Conservation (phyloP, 192 early-diverging fungal species). For the Coemansia sp. region DNA sequence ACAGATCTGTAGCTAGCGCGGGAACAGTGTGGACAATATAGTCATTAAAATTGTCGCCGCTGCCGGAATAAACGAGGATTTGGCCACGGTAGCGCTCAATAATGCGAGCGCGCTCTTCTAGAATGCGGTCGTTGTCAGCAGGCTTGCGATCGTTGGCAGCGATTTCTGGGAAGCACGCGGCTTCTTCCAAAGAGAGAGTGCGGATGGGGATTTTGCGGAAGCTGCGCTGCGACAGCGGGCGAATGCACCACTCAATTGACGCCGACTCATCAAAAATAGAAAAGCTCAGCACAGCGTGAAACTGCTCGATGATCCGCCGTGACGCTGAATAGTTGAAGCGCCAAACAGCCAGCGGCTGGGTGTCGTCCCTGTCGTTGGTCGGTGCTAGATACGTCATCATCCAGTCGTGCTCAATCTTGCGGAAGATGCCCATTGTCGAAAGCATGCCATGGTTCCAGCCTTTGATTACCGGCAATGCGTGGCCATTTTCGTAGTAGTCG, state of each 20-base stretch:
- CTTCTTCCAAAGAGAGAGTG: conserved; percentile 24
- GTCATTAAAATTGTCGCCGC: conserved; percentile 16
- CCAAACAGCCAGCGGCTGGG: conserved; percentile 26
- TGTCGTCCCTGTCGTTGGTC: neutral
- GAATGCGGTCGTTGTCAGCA: neutral
- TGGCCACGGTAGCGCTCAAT: conserved; percentile 25
- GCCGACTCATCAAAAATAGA: conserved; percentile 25
- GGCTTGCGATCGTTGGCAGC: neutral
- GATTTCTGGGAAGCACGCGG: conserved; percentile 26
- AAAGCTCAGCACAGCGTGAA: conserved; percentile 32
- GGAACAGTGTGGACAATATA: conserved; percentile 36
- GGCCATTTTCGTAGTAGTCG: conserved; percentile 53
- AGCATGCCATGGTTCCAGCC: conserved; percentile 38
- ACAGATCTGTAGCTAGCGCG: conserved; percentile 24
- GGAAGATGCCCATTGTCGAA: conserved; percentile 14
- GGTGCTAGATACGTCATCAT: conserved; percentile 48
- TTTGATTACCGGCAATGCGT: conserved; percentile 38
- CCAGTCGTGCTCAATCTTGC: conserved; percentile 54
- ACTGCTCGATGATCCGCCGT: conserved; percentile 12
- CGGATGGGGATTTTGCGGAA: conserved; percentile 20
- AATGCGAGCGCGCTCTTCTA: conserved; percentile 18
- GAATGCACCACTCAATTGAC: conserved; percentile 40
- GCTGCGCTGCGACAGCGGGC: conserved; percentile 30
- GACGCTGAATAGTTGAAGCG: conserved; percentile 46
- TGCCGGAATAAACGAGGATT: conserved; percentile 21